Percentiles rank a stretch among this genome's conserved stretches.
Conservation (phyloP, 768 basidiomycete species). For the Cystofilobasidium capitatum region DNA sequence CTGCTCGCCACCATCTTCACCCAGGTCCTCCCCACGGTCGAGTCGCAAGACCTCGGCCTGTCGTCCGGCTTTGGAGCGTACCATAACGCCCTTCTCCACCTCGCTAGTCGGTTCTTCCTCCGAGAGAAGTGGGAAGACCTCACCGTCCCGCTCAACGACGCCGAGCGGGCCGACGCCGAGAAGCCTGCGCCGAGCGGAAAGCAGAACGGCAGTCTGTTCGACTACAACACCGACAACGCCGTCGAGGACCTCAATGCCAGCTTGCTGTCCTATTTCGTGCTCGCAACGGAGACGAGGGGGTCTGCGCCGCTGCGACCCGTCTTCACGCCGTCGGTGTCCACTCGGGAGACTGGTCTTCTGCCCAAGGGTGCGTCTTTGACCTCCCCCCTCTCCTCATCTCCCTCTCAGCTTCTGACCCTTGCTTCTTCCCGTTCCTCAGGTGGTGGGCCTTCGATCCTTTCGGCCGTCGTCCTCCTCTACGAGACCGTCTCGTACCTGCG, state of each 20-base stretch:
- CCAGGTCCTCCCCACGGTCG: constrained; percentile 59
- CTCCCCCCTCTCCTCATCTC: not conserved
- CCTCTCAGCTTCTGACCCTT: not conserved
- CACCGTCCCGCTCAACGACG: constrained; percentile 57
- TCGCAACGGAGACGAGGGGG: constrained; percentile 29
- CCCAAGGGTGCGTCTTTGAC: constrained; percentile 45
- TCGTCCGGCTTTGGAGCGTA: constrained; percentile 69
- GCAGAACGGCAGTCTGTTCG: constrained; percentile 25
- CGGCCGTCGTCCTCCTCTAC: constrained; percentile 54
- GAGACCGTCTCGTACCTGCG: constrained; percentile 28
- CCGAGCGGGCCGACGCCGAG: constrained; percentile 52
- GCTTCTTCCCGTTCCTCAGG: not conserved
- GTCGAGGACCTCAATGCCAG: constrained; percentile 29
- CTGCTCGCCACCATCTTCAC: constrained; percentile 65
- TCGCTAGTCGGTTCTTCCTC: constrained; percentile 64
- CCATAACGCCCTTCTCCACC: constrained; percentile 63
- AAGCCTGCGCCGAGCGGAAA: constrained; percentile 28
- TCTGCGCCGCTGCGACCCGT: constrained; percentile 48
- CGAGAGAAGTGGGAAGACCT: constrained; percentile 51
- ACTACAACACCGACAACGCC: constrained; percentile 27
- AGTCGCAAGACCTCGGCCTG: constrained; percentile 56
- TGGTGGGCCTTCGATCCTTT: constrained; percentile 39
- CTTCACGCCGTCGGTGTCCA: constrained; percentile 39
- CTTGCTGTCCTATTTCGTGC: constrained; percentile 28
- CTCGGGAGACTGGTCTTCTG: constrained; percentile 33